phyloP scores from a whole-genome alignment of 23 red algal species.

The Gracilaria vermiculophylla region DNA sequence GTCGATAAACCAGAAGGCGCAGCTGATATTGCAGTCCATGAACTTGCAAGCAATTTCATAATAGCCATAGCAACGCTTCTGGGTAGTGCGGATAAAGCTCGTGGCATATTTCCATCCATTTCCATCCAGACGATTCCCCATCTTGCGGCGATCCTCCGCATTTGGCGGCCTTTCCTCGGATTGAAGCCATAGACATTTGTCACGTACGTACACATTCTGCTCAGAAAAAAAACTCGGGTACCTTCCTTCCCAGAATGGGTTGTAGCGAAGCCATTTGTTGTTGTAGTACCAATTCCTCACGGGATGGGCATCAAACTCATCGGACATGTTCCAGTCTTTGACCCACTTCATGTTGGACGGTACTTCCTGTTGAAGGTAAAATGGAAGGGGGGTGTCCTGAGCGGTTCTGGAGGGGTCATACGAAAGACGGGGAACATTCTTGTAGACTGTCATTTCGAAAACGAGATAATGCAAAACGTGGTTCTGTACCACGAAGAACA shows the following conservation, averaged over 20 bases:
- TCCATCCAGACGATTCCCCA: neutral
- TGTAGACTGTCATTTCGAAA: neutral
- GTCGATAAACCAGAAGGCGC: conserved; percentile 45
- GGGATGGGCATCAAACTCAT: conserved; percentile 16
- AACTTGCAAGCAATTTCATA: conserved; percentile 33
- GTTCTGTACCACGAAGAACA: too few species aligned
- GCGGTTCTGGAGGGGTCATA: neutral
- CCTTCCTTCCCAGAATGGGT: conserved; percentile 10
- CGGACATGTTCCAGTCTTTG: conserved; percentile 48
- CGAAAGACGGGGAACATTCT: neutral
- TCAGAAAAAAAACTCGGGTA: neutral
- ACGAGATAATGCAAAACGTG: too few species aligned
- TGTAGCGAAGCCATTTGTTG: neutral
- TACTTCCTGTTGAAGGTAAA: neutral
- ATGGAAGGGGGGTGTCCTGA: neutral
- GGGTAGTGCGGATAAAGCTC: neutral
- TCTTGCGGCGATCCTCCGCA: neutral
- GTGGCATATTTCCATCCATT: conserved; percentile 2
- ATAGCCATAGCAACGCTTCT: conserved; percentile 24
- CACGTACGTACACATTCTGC: conserved; percentile 1
- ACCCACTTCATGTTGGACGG: conserved; percentile 1
- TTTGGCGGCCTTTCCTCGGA: neutral
- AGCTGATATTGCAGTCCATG: conserved; percentile 32
- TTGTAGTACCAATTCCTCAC: neutral
- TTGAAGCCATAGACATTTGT: neutral